Evolutionary conservation across 306 rosid species (phyloP), one percentile per base, ranked within the genome.

Genomic region (Calophaca sinica): DNA sequence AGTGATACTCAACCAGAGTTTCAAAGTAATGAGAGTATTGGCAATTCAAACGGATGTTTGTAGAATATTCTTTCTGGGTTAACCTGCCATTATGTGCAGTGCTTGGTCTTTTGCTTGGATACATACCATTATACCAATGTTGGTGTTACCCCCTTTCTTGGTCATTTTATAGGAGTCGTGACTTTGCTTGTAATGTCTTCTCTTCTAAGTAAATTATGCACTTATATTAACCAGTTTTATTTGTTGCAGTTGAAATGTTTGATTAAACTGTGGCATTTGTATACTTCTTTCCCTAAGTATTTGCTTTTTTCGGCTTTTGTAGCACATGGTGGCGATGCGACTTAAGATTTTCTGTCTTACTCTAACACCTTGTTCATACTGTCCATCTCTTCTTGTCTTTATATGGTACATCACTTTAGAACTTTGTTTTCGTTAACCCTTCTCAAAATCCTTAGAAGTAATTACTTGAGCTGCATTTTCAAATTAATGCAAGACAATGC

Each of bases 141-240:
- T 20, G 26, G 26, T 20, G 26, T 20, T 20, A 20, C 26, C 1
- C 26, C 26, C 26, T 20, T 20, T 20, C 26, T 20, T 20, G 26
- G 26, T 20, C 26, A 20, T 20, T 20, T 20, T 20, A 20, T 20
- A 20, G 26, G 26, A 20, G 26, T 20, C 7, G 0, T 68, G 62
- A 35, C 39, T 46, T 46, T 58, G 48, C 12, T 51, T 38, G 64
- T n/a, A 75, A 29, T 65, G 57, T 53, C 8, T 68, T 77, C 10
- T 67, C n/a, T 57, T 45, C 39, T 8, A 12, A 35, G 53, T 5
- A 3, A 45, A 36, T 48, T 35, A 15, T 28, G 44, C 70, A 20
- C 70, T 63, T 42, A 63, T 20, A 15, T 20, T 9, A 42, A 26
- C 26, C 32, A 45, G 9, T 41, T 63, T 5, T 39, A 7, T 20